Percentiles rank a stretch among this genome's conserved stretches.
Evolutionary conservation across 2,329 filamentous ascomycete species (phyloP).

Genomic region (Salinomyces thailandicus): DNA sequence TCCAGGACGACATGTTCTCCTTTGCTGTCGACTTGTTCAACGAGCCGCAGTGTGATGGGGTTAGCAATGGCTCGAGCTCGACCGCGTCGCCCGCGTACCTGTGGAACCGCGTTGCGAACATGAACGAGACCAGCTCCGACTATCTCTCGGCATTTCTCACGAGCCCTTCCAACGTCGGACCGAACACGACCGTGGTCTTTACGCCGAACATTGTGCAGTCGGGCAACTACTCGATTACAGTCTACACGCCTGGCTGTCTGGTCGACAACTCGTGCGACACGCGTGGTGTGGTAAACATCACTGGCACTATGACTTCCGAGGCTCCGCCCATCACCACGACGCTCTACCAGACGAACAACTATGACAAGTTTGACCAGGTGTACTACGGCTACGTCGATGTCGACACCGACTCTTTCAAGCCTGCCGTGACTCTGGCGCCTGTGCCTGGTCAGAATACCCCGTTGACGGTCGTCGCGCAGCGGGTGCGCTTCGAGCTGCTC

Average conservation of each 20-base stretch:
- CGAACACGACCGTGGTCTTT: constrained; percentile 62
- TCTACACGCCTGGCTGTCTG: constrained; percentile 86
- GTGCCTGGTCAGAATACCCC: constrained; percentile 51
- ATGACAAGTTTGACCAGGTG: constrained; percentile 91
- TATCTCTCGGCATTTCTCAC: constrained; percentile 65
- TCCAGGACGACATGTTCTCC: constrained; percentile 56
- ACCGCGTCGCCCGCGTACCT: constrained; percentile 54
- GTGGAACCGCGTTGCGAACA: constrained; percentile 57
- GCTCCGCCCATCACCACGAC: constrained; percentile 45
- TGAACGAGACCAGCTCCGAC: constrained; percentile 57
- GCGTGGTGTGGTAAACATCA: constrained; percentile 74
- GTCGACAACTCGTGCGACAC: constrained; percentile 65
- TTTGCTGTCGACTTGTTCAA: constrained; percentile 86
- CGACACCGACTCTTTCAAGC: constrained; percentile 60
- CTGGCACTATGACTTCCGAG: constrained; percentile 51
- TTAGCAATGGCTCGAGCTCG: constrained; percentile 52
- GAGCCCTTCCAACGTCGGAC: constrained; percentile 29
- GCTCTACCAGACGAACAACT: constrained; percentile 85
- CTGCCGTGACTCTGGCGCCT: constrained; percentile 68
- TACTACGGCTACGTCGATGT: constrained; percentile 79
- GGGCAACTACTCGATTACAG: constrained; percentile 80
- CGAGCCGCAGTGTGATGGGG: constrained; percentile 65
- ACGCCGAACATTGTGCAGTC: constrained; percentile 74
- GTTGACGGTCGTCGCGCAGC: constrained; percentile 78
- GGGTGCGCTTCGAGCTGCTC: constrained; percentile 65